phyloP scores from a whole-genome alignment of 2,329 filamentous ascomycete species.

The Seiridium unicorne region DNA sequence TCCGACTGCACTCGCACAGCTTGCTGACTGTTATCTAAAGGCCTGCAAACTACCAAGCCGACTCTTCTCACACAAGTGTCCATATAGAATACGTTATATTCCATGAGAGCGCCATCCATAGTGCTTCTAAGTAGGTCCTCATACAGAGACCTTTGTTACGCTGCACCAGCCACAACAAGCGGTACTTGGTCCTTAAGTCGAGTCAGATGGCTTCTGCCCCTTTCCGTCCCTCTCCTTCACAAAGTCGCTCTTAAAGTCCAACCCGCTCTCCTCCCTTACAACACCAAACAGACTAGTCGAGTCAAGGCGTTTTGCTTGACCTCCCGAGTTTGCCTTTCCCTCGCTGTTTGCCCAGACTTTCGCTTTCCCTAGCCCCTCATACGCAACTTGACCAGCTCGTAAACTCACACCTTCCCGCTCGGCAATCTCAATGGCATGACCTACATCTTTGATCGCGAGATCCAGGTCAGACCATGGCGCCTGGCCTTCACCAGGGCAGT shows the following conservation, averaged over 20 bases:
- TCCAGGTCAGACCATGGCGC: conserved; percentile 46
- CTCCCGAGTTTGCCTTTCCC: conserved; percentile 24
- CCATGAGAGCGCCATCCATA: too few species aligned
- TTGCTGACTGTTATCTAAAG: too few species aligned
- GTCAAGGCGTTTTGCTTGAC: conserved; percentile 37
- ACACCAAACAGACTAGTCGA: conserved; percentile 51
- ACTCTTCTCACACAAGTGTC: too few species aligned
- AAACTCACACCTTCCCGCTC: conserved; percentile 35
- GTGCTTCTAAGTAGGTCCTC: too few species aligned
- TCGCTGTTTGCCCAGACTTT: conserved; percentile 22
- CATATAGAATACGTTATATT: too few species aligned
- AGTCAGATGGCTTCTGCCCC: too few species aligned
- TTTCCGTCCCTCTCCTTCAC: conserved; percentile 28
- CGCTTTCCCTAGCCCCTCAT: conserved; percentile 42
- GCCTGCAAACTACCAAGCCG: too few species aligned
- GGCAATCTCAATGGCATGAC: conserved; percentile 44
- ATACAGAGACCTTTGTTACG: too few species aligned
- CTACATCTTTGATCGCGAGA: conserved; percentile 51
- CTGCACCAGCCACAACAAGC: too few species aligned
- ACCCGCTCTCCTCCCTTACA: conserved; percentile 38
- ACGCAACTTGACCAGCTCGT: conserved; percentile 38
- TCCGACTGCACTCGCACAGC: too few species aligned
- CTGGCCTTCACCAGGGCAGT: conserved; percentile 30
- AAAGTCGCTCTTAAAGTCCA: conserved; percentile 41
- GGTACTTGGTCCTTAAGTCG: too few species aligned